A percentile compares a stretch with the other conserved stretches of the same genome.
These are phyloP conservation scores for Jatropha multifida DNA, from an alignment of 441 rosid genomes.

Conservation along the genomic window DNA sequence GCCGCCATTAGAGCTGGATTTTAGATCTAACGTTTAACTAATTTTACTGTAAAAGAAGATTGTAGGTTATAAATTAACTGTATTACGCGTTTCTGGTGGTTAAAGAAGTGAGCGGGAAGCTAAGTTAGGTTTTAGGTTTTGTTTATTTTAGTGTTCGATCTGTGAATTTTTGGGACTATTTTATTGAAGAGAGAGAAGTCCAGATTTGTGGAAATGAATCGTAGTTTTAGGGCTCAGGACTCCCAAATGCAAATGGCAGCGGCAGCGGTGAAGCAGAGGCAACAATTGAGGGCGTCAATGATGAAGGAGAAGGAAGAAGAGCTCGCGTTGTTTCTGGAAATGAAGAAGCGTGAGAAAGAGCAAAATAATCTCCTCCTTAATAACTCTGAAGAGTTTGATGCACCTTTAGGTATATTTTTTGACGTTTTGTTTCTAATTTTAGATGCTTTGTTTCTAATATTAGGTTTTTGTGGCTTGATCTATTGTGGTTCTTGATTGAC, in stretches of 20 bases:
- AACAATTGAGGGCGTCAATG: slow-evolving; percentile 73
- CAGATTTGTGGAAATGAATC: slow-evolving; percentile 57
- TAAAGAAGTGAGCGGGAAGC: slow-evolving; percentile 40
- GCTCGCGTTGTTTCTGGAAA: slow-evolving; percentile 85
- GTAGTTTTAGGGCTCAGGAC: slow-evolving; percentile 86
- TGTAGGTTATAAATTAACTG: not conserved
- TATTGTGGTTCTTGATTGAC: not conserved
- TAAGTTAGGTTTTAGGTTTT: slow-evolving; percentile 33
- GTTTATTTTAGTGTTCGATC: slow-evolving; percentile 28
- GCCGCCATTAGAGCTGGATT: slow-evolving; percentile 31
- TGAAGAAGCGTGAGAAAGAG: slow-evolving; percentile 88
- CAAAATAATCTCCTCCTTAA: slow-evolving; percentile 62
- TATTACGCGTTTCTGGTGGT: slow-evolving; percentile 22
- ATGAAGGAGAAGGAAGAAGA: slow-evolving; percentile 91
- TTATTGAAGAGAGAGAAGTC: slow-evolving; percentile 1
- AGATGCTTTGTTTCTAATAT: not conserved
- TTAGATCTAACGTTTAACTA: slow-evolving; percentile 30
- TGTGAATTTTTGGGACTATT: slow-evolving; percentile 21
- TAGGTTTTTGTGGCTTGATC: not conserved
- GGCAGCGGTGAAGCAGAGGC: slow-evolving; percentile 63
- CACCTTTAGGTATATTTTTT: slow-evolving; percentile 58
- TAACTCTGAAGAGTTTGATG: slow-evolving; percentile 58
- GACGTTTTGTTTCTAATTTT: not conserved
- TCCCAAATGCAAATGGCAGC: slow-evolving; percentile 68
- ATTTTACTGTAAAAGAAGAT: not conserved